Evolutionary conservation across 2,329 filamentous ascomycete genomes (phyloP).

Genomic region (Lasiodiplodia hormozganensis): DNA sequence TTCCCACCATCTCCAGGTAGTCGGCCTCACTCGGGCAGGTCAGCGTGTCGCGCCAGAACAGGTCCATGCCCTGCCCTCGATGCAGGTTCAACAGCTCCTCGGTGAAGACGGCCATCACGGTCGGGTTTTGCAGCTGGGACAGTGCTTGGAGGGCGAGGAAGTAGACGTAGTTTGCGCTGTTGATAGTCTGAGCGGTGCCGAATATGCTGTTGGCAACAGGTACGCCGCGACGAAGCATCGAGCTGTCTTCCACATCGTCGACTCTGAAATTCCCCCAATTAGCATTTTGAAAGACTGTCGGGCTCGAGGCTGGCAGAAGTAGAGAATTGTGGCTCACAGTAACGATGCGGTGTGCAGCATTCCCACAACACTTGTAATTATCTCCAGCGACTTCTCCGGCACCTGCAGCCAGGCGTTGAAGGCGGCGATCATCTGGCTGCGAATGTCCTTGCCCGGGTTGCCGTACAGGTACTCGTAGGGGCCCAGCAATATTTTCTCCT

Average conservation of each 20-base stretch:
- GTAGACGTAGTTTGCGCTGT: slow-evolving; percentile 89
- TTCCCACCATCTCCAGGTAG: slow-evolving; percentile 92
- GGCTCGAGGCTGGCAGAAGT: background rate
- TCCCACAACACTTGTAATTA: slow-evolving; percentile 80
- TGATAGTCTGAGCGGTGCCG: slow-evolving; percentile 86
- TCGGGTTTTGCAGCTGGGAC: slow-evolving; percentile 70
- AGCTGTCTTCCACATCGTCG: slow-evolving; percentile 88
- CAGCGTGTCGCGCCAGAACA: slow-evolving; percentile 86
- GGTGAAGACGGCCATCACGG: slow-evolving; percentile 73
- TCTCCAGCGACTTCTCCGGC: slow-evolving; percentile 69
- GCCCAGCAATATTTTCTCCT: slow-evolving; percentile 78
- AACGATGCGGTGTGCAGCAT: slow-evolving; percentile 88
- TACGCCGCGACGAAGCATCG: slow-evolving; percentile 75
- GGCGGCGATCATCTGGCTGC: slow-evolving; percentile 77
- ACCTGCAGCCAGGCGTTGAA: slow-evolving; percentile 85
- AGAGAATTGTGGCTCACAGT: slow-evolving; percentile 53
- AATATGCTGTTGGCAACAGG: slow-evolving; percentile 87
- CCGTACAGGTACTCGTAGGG: slow-evolving; percentile 82
- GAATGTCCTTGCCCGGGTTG: slow-evolving; percentile 85
- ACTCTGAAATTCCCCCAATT: slow-evolving; percentile 50
- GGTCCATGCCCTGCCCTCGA: slow-evolving; percentile 87
- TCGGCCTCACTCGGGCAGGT: slow-evolving; percentile 86
- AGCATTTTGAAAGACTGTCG: background rate
- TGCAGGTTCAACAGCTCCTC: slow-evolving; percentile 87
- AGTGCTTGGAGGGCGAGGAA: slow-evolving; percentile 80